These are phyloP conservation scores for Schizothecium vesticola DNA, from an alignment of 495 filamentous ascomycete genomes.

Conservation along the genomic window DNA sequence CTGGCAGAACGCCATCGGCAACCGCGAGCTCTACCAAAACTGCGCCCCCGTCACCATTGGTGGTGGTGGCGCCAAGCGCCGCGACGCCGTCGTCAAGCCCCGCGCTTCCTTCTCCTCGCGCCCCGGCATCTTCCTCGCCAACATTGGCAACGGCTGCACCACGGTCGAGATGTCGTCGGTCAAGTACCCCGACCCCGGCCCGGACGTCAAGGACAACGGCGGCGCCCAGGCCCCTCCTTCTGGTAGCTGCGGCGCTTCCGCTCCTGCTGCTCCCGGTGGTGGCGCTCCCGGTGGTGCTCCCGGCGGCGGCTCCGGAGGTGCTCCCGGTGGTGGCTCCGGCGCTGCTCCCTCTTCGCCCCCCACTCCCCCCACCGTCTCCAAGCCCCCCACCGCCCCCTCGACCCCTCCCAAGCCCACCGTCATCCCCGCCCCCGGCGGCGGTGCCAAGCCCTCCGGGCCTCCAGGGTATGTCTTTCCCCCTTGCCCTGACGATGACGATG, in stretches of 20 bases:
- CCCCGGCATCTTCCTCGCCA: conserved; percentile 56
- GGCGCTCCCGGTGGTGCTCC: conserved; percentile 5
- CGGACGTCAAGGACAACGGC: conserved; percentile 36
- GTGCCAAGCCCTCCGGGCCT: neutral
- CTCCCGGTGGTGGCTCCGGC: neutral
- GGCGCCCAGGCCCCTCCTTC: conserved; percentile 21
- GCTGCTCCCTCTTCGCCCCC: neutral
- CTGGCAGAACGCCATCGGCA: conserved; percentile 60
- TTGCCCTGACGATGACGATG: neutral
- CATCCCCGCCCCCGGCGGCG: conserved; percentile 1
- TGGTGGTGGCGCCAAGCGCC: conserved; percentile 34
- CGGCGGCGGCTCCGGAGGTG: conserved; percentile 8
- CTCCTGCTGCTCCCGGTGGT: conserved; percentile 11
- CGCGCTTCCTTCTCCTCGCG: conserved; percentile 44
- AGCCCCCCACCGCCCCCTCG: neutral
- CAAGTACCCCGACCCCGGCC: conserved; percentile 68
- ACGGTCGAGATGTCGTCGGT: conserved; percentile 53
- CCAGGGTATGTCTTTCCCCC: conserved; percentile 17
- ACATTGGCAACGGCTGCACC: conserved; percentile 48
- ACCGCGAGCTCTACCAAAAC: conserved; percentile 66
- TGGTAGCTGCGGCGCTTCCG: conserved; percentile 22
- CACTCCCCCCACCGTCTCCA: conserved; percentile 8
- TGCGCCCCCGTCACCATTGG: conserved; percentile 56
- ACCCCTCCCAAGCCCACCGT: neutral
- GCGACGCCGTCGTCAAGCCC: conserved; percentile 19